Base-by-base conservation (phyloP, 257 asterid genomes). In the Ligustrum vulgare region DNA sequence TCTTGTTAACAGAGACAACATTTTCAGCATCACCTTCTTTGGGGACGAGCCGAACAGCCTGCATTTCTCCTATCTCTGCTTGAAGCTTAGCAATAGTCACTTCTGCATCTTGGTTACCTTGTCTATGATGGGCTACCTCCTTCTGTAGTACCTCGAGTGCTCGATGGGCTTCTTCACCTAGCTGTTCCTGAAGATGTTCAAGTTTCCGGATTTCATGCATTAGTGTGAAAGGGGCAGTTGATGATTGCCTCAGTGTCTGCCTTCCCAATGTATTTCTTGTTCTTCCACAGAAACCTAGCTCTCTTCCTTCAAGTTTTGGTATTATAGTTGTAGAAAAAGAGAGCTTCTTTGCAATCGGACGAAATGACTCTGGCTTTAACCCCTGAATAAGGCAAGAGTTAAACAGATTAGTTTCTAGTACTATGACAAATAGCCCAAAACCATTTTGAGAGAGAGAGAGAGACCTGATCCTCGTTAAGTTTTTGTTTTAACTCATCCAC, bases 171-270 rank as follows among this genome's bases (percentile, higher is more conserved):
- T 94, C 98, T 78, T 91, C 96, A 25, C 97, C 98, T 47, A 94
- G 91, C 87, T 94, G 97, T 74, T 94, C 97, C 80, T 94, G 98
- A n/a, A 94, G 97, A 84, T 94, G 97, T 71, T 94, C 98, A 4
- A 94, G 96, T 80, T 94, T 94, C 63, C 91, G 83, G 77, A 94
- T 94, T 83, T 94, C 98, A 75, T 91, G 94, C 98, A 94, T 91
- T 79, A 94, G 83, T 34, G 94, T 89, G 71, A 91, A 94, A 72
- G 98, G 98, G 72, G 94, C 96, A 25, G 97, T 87, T 64, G 94
- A 90, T 37, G 98, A 94, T 81, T 89, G 98, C 82, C 98, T 88
- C 93, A 84, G 72, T 31, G 96, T 79, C 81, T 87, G 93, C 83
- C 93, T 86, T 67, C 87, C 90, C 82, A 82, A 69, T 39, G 89